phyloP scores from a whole-genome alignment of 2,329 filamentous ascomycete species.

The Clathrospora elynae region DNA sequence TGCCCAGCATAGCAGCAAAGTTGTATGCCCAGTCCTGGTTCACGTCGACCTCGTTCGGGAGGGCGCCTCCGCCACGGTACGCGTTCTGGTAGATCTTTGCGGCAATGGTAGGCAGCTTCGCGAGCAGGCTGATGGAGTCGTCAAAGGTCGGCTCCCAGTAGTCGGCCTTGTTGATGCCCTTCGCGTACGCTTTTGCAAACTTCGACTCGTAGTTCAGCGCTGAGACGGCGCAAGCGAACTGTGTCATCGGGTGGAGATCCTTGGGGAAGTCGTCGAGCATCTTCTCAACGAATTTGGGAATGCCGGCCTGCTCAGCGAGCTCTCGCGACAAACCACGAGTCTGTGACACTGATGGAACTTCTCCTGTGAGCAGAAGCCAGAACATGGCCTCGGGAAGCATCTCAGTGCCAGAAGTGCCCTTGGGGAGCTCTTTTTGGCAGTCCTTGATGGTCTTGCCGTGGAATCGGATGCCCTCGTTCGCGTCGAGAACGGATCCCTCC shows the following conservation, averaged over 20 bases:
- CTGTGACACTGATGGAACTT: conserved; percentile 83
- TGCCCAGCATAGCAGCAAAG: conserved; percentile 94
- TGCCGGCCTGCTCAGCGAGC: conserved; percentile 80
- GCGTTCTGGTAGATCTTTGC: conserved; percentile 97
- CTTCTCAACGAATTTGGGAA: conserved; percentile 82
- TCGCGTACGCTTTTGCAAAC: conserved; percentile 91
- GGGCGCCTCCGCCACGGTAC: conserved; percentile 73
- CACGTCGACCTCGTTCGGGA: conserved; percentile 76
- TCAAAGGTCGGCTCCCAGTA: conserved; percentile 99
- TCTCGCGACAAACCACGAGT: conserved; percentile 82
- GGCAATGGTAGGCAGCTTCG: conserved; percentile 94
- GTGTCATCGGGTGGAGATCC: conserved; percentile 96
- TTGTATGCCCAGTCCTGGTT: conserved; percentile 98
- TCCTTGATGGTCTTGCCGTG: conserved; percentile 98
- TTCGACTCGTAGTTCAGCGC: conserved; percentile 94
- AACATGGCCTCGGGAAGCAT: conserved; percentile 99
- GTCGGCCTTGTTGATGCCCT: conserved; percentile 89
- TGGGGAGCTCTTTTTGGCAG: conserved; percentile 90
- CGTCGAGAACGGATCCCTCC: conserved; percentile 96
- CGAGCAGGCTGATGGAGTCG: conserved; percentile 89
- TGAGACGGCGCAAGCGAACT: conserved; percentile 92
- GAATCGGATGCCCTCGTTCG: conserved; percentile 97
- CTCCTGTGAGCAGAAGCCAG: conserved; percentile 93
- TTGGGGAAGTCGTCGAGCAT: conserved; percentile 89
- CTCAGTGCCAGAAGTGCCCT: conserved; percentile 88